Base-by-base conservation (phyloP, 2,329 filamentous ascomycete species). In the Epichloe bromicola region DNA sequence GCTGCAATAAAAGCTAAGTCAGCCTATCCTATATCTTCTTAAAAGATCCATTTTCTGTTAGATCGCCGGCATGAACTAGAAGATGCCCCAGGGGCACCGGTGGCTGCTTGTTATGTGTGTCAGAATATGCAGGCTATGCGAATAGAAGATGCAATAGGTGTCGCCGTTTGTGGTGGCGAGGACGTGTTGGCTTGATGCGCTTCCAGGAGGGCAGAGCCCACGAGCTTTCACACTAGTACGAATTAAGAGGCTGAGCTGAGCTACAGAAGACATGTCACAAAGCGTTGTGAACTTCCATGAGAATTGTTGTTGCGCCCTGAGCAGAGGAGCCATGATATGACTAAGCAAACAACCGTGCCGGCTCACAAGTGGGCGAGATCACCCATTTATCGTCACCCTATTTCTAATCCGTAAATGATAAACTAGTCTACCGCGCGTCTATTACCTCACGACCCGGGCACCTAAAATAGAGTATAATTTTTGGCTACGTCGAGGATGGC, bases 1-100 rank as follows among this genome's bases (percentile, higher is more conserved):
- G 61, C 49, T 69, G 68, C 0, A 57, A 45, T 8, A 57, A 56
- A 10, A 75, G 58, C 74, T 73, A 77, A n/a, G 57, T 50, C 10
- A 74, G 53, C 11, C 65, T 56, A 2, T 62, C 61, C 45, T 69
- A 59, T 1, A 74, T 55, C 53, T 74, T 71, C 4, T 60, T 56
- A 19, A 66, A 61, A 0, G 69, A 66, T n/a, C 70, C 72, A n/a
- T 63, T 61, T 48, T 70, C 60, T 1, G 70, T 73, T n/a, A 76
- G 62, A 53, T 76, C 72, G 19, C 73, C 73, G 0, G 72, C 70
- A 52, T 76, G 71, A 47, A 75, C 63, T 14, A 76, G 64, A 2
- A 75, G 58, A 54, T 76, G 71, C 69, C 69, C 72, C 3, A 54
- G 38, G 1, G 70, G 70, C 8, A 75, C 53, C 1, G 51, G 48